Conservation (phyloP, 345 rosid genomes). For the Lepidium africanum region DNA sequence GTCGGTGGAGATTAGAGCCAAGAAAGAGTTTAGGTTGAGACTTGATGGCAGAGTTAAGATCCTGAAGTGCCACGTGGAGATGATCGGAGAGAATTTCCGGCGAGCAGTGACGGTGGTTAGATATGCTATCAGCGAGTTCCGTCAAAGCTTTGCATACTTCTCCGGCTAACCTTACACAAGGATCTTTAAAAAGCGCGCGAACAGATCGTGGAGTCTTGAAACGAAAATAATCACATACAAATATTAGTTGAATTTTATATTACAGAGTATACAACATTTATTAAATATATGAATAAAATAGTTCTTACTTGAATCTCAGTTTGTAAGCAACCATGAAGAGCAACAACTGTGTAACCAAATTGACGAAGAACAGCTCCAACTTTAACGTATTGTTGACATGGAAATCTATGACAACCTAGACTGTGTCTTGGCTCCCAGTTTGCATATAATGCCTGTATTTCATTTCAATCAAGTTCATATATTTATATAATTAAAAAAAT, state of each 20-base stretch:
- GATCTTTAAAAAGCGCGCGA: conserved; percentile 62
- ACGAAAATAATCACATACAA: too few relatives aligned
- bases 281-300: neutral
- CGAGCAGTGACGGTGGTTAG: conserved; percentile 59
- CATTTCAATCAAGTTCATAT: neutral
- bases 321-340: conserved; percentile 76
- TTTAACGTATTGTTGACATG: conserved; percentile 77
- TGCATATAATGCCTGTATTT: conserved; percentile 55
- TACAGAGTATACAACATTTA: neutral
- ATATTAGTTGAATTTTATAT: neutral
- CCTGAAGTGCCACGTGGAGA: conserved; percentile 70
- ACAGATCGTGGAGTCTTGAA: conserved; percentile 57
- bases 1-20: conserved; percentile 40
- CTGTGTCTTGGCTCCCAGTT: conserved; percentile 88
- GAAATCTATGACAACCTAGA: conserved; percentile 45
- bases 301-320: conserved; percentile 70
- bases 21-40: conserved; percentile 76
- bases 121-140: conserved; percentile 57
- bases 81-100: conserved; percentile 72
- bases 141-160: conserved; percentile 58
- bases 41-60: conserved; percentile 61
- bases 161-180: conserved; percentile 59
- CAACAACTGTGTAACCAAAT: conserved; percentile 69
- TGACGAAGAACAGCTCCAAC: conserved; percentile 78
- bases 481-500: neutral